These are phyloP conservation scores for Candida ortonii DNA, from an alignment of 805 yeast genomes.

Conservation along the genomic window DNA sequence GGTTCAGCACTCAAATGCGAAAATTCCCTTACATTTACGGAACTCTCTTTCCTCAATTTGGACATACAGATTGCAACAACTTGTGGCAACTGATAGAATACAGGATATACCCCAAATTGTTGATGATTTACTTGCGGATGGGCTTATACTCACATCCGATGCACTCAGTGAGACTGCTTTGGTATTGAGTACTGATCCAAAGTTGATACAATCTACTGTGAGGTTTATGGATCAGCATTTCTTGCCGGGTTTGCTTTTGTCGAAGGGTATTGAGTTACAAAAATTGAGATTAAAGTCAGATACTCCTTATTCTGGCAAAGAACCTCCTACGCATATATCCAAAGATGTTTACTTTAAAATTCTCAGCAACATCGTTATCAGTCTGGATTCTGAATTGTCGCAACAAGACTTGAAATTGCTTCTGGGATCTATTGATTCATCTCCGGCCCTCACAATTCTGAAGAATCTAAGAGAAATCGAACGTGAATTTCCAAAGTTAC, in stretches of 20 bases:
- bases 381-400: conserved; percentile 1
- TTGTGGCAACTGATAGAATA: conserved; percentile 26
- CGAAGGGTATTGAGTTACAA: conserved; percentile 4
- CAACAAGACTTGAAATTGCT: neutral
- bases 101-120: conserved; percentile 17
- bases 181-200: conserved; percentile 19
- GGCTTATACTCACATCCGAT: conserved; percentile 27
- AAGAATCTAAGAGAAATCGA: conserved; percentile 3
- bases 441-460: conserved; percentile 4
- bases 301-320: conserved; percentile 1
- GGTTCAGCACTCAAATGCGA: conserved; percentile 6
- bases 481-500: too few species aligned
- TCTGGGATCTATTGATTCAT: conserved; percentile 3
- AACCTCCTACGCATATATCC: conserved; percentile 2
- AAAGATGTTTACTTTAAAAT: conserved; percentile 10
- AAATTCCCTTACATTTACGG: conserved; percentile 26
- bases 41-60: conserved; percentile 27
- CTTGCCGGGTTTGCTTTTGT: conserved; percentile 22
- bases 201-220: conserved; percentile 22
- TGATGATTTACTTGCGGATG: conserved; percentile 18
- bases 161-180: conserved; percentile 30
- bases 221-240: conserved; percentile 28
- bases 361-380: conserved; percentile 5
- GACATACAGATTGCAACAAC: conserved; percentile 31
- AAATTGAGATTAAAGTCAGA: conserved; percentile 9